Evolutionary conservation across 352 stramenopile species (phyloP), one percentile per base, ranked within the genome.

Genomic region (Globisporangium parvum): DNA sequence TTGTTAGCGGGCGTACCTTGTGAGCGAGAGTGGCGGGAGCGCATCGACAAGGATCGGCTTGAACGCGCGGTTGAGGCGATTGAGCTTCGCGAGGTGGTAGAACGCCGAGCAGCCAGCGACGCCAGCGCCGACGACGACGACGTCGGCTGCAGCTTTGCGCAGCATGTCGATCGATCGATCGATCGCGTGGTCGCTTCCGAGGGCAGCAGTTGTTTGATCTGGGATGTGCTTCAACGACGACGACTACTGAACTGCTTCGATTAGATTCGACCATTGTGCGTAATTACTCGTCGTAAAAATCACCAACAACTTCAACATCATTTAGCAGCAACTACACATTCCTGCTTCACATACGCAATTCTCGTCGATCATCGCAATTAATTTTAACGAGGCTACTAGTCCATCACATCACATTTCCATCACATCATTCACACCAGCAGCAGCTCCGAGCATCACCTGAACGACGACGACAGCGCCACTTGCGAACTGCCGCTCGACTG

Each of bases 61-160:
- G 70, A 91, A 91, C 6, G 60, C 47, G 2, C 63, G 66, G 42
- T 86, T 86, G 40, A 60, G 51, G 28, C 71, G 73, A 69, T 88
- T 91, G 53, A 87, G 57, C 3, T 75, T 71, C n/a, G 80, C 73
- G 21, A 91, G 54, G 58, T 88, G 69, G 66, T 88, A 91, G 67
- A 88, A 91, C 12, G 80, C 80, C 14, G 78, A 91, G 71, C 80
- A 89, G 3, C 80, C 80, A 1, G 80, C 80, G 37, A 91, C 78
- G 23, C 80, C 80, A 11, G 80, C 80, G 50, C 80, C 80, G 10
- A 91, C 71, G 18, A 91, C 65, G 33, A 91, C 80, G 31, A 88
- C 78, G 57, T 91, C 80, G 48, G 73, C 78, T 33, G 69, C 67
- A 1, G 53, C 56, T 59, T 85, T 85, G 39, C 71, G 66, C 57